phyloP scores from a whole-genome alignment of 305 asterid species.

The Solanum hybrid region DNA sequence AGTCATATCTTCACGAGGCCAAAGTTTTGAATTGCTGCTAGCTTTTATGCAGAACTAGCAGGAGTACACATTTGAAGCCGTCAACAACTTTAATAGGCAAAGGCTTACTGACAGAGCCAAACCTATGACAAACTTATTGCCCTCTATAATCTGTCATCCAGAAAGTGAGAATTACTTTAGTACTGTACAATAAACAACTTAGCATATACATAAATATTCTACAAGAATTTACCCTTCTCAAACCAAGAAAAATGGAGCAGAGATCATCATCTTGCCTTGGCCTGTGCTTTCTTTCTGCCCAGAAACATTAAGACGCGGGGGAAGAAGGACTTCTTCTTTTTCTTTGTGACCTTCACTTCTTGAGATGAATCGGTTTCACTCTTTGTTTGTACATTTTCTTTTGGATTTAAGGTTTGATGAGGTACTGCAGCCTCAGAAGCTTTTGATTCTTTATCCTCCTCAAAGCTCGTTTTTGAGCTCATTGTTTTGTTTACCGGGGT shows the following conservation, averaged over 20 bases:
- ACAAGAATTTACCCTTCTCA: not conserved
- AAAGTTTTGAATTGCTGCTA: not conserved
- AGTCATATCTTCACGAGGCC: not conserved
- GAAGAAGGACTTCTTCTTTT: conserved; percentile 65
- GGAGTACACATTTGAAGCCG: not conserved
- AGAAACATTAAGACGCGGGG: conserved; percentile 68
- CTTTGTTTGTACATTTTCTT: conserved; percentile 14
- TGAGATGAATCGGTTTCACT: conserved; percentile 38
- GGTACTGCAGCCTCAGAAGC: conserved; percentile 14
- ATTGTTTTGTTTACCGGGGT: not conserved
- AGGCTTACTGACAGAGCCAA: conserved; percentile 3
- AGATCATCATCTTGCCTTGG: conserved; percentile 10
- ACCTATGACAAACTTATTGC: conserved; percentile 1
- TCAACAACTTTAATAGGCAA: not conserved
- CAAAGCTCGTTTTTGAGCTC: conserved; percentile 31
- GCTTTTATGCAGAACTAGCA: not conserved
- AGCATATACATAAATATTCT: not conserved
- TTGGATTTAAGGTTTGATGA: conserved; percentile 36
- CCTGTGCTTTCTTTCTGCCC: conserved; percentile 34
- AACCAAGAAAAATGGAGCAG: conserved; percentile 8
- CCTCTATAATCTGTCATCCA: conserved; percentile 1
- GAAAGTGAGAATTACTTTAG: not conserved
- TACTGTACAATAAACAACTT: not conserved
- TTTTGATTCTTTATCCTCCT: conserved; percentile 29
- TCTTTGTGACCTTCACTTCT: conserved; percentile 32